Base-by-base conservation (phyloP, 164 flowering plant genomes). In the Magnolia changhungtana region DNA sequence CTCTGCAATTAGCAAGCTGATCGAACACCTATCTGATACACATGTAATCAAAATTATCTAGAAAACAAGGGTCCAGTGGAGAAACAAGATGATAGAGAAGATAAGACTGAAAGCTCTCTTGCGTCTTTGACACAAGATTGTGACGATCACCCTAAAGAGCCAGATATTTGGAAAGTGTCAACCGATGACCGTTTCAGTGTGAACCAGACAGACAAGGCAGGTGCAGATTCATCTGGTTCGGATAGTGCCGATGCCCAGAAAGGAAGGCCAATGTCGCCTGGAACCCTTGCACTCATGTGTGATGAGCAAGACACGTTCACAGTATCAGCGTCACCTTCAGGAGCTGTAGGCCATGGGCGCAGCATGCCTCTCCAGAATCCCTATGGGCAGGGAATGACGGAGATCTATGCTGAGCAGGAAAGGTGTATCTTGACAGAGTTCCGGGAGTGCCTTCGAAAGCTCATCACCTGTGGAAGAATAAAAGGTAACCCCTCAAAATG, bases 251-350 rank as follows among this genome's bases (percentile, higher is more conserved):
- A 91, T 75, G 75, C 68, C 14, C 88, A 86, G 74, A 88, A 86
- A 74, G 81, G 78, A 69, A 86, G 93, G 78, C 91, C 99, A 27
- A 89, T 94, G 94, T 96, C 99, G 78, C 99, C 99, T 31, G 92
- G 88, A 79, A 96, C 97, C 5, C 87, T 91, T 67, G 99, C 98
- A 50, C 81, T 96, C 79, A 92, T 92, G 98, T 96, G 99, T 72
- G 94, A 96, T 82, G 99, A 96, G 84, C 85, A 90, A 80, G 98
- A 94, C 72, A 83, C 98, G 31, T 92, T 96, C 80, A 85, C 84
- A 84, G 75, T 89, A 59, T 82, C 90, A 76, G 84, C 89, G 78
- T 89, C 96, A 23, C 88, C 96, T 8, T 86, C 78, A 79, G 84
- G 87, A 29, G 70, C 82, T 50, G 72, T 77, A 68, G 81, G 78